Evolutionary conservation across 2,329 filamentous ascomycete genomes (phyloP), one percentile per base, ranked within the genome.

Genomic region (Ustulina deusta): DNA sequence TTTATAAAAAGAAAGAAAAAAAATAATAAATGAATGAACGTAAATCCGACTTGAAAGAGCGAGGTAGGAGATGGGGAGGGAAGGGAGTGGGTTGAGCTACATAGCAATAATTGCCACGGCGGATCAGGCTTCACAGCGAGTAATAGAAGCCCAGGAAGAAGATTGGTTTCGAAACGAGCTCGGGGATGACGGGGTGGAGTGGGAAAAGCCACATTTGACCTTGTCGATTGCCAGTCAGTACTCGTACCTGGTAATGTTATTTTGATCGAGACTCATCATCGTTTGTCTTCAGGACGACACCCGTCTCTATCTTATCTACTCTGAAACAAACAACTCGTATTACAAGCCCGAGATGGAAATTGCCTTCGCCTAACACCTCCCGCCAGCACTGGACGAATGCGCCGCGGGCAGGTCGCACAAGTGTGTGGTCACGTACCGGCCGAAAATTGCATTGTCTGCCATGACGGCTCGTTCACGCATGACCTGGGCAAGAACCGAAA

Each of bases 331-430:
- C 20, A 3, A 5, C 36, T 56, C 22, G 22, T 56, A 42, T 42
- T 27, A 56, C 36, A n/a, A 42, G 22, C 54, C 54, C 15, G 36
- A 42, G 9, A 42, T 56, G 36, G 25, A 56, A 42, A 42, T 56
- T 56, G 25, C 36, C n/a, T 56, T 56, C 54, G 54, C 54, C 36
- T 56, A 56, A 42, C 40, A 13, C 27, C 29, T 10, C 17, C 49
- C 27, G 36, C 15, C 38, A n/a, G 2, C 29, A 10, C 22, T 56
- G 15, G 54, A 56, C 11, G 27, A 25, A 56, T 42, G 36, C 13
- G 54, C 20, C 6, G 36, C 29, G 20, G 32, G 32, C 10, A 56
- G 22, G 54, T 56, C 17, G 20, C 36, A 56, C 54, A n/a, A 56
- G 13, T 27, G 29, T 29, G 54, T 27, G 3, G 22, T 36, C 52